phyloP scores from a whole-genome alignment of 306 rosid species.

The Medicago lupulina region DNA sequence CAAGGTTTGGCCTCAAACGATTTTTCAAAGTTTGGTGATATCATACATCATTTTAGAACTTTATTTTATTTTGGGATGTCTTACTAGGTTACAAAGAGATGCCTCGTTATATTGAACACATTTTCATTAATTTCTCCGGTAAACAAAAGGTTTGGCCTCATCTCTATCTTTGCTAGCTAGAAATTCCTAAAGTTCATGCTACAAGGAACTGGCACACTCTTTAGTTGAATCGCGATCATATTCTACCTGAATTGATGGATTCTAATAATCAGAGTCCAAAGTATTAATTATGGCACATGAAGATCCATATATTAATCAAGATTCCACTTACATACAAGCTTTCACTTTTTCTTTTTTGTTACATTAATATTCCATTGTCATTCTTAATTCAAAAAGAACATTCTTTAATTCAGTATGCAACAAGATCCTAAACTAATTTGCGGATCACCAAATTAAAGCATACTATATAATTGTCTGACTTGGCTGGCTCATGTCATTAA shows the following conservation, averaged over 20 bases:
- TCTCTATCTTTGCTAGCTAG: too few relatives aligned
- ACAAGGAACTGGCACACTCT: neutral
- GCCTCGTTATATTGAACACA: too few relatives aligned
- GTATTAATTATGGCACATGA: constrained; percentile 40
- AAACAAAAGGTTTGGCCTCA: too few relatives aligned
- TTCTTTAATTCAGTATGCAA: constrained; percentile 29
- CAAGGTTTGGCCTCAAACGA: too few relatives aligned
- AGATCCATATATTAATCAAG: constrained; percentile 32
- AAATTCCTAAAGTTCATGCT: too few relatives aligned
- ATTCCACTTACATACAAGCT: constrained; percentile 29
- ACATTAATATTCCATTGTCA: constrained; percentile 1
- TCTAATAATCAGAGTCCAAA: constrained; percentile 15
- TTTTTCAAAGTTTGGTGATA: too few relatives aligned
- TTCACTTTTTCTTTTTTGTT: constrained; percentile 2
- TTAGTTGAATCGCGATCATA: constrained; percentile 20
- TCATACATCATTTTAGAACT: too few relatives aligned
- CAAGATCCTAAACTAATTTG: constrained; percentile 1
- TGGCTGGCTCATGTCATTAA: neutral
- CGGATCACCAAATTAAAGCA: constrained; percentile 11
- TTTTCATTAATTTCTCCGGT: too few relatives aligned
- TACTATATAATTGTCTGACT: constrained; percentile 3
- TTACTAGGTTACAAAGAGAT: too few relatives aligned
- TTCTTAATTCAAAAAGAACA: constrained; percentile 31
- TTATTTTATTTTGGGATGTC: too few relatives aligned
- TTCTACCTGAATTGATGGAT: constrained; percentile 9